These are phyloP conservation scores for Candida oleophila DNA, from an alignment of 805 yeast species.

Conservation along the genomic window DNA sequence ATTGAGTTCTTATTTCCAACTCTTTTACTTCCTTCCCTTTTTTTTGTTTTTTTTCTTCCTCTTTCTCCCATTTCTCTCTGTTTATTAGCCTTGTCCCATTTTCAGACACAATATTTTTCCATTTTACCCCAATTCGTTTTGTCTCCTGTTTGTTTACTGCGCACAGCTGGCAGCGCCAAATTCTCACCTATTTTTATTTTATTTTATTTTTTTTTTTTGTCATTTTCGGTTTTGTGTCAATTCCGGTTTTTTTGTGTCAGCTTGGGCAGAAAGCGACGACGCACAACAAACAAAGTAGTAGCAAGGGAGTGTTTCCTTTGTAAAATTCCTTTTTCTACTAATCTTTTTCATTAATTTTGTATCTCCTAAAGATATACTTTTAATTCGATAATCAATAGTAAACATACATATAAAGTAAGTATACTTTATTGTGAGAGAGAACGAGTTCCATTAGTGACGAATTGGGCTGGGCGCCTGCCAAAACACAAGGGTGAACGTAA, in stretches of 20 bases:
- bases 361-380: slow-evolving; percentile 1
- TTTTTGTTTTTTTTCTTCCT: too few relatives aligned
- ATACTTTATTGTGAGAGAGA: neutral
- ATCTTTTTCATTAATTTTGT: neutral
- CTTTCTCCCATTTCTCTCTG: too few relatives aligned
- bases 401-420: neutral
- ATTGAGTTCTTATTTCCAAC: too few relatives aligned
- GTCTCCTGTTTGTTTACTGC: neutral
- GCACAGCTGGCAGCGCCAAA: neutral
- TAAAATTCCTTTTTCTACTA: slow-evolving; percentile 2
- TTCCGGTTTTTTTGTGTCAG: slow-evolving; percentile 3
- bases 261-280: slow-evolving; percentile 5
- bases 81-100: neutral
- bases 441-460: neutral
- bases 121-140: neutral
- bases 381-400: neutral
- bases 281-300: slow-evolving; percentile 6
- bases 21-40: too few relatives aligned
- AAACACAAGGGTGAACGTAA: neutral
- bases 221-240: slow-evolving; percentile 4
- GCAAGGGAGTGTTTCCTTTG: slow-evolving; percentile 5
- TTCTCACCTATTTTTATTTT: slow-evolving; percentile 2
- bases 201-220: neutral
- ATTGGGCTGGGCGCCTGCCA: neutral
- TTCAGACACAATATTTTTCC: neutral